phyloP scores from a whole-genome alignment of 2,329 filamentous ascomycete species.

The Calonectria naviculata region DNA sequence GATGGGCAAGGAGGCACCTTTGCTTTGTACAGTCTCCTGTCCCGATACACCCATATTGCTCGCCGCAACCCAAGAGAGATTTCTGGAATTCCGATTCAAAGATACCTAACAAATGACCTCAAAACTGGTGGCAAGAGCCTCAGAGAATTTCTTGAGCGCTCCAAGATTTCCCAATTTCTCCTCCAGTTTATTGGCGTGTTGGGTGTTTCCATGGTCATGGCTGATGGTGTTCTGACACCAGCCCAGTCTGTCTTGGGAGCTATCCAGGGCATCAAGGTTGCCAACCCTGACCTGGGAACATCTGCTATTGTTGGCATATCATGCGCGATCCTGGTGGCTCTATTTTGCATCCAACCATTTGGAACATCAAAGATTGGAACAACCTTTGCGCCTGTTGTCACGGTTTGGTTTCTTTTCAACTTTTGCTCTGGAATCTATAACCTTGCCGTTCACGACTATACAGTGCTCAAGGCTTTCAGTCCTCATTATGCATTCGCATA shows the following conservation, averaged over 20 bases:
- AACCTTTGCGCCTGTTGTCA: conserved; percentile 74
- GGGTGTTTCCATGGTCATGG: conserved; percentile 74
- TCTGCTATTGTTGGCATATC: conserved; percentile 69
- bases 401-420: conserved; percentile 74
- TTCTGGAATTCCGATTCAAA: conserved; percentile 63
- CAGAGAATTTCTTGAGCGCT: conserved; percentile 67
- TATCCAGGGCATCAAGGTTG: conserved; percentile 71
- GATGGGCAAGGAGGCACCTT: conserved; percentile 78
- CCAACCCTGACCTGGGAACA: conserved; percentile 63
- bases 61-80: conserved; percentile 62
- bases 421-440: conserved; percentile 71
- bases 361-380: conserved; percentile 69
- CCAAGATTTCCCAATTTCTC: conserved; percentile 57
- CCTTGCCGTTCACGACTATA: conserved; percentile 60
- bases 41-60: conserved; percentile 67
- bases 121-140: conserved; percentile 59
- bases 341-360: conserved; percentile 73
- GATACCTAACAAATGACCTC: conserved; percentile 66
- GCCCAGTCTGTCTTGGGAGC: conserved; percentile 77
- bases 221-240: conserved; percentile 72
- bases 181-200: conserved; percentile 72
- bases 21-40: conserved; percentile 71
- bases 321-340: conserved; percentile 70
- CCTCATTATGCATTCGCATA: conserved; percentile 69
- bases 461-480: conserved; percentile 65